These are phyloP conservation scores for Phaffia rhodozyma DNA, from an alignment of 1,284 basidiomycete genomes.

Conservation along the genomic window DNA sequence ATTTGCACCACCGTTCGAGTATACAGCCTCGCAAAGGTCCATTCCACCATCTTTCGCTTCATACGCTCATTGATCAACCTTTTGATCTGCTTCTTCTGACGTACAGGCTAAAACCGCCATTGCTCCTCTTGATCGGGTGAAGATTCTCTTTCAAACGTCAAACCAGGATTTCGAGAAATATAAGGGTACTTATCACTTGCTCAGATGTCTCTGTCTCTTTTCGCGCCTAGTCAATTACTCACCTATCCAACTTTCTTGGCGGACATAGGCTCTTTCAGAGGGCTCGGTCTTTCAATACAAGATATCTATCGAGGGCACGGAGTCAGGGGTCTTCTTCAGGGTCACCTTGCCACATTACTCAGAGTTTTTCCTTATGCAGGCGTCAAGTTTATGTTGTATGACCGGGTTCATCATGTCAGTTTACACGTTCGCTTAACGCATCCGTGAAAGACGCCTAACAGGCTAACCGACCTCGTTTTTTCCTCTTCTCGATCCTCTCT, in stretches of 20 bases:
- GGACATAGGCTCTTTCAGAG: conserved; percentile 60
- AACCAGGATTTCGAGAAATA: conserved; percentile 92
- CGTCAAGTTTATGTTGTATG: conserved; percentile 97
- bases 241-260: not conserved
- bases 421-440: not conserved
- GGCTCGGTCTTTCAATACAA: conserved; percentile 67
- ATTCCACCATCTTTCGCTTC: not conserved
- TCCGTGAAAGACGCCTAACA: conserved; percentile 1
- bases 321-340: conserved; percentile 74
- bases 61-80: not conserved
- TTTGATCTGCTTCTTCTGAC: not conserved
- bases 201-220: not conserved
- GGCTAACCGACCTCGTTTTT: not conserved
- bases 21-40: conserved; percentile 14
- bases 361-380: conserved; percentile 86
- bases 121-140: conserved; percentile 93
- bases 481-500: not conserved
- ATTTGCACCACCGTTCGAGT: conserved; percentile 9
- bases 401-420: conserved; percentile 64
- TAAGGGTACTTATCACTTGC: conserved; percentile 48
- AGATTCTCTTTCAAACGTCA: conserved; percentile 96
- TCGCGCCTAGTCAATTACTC: not conserved
- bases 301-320: conserved; percentile 67
- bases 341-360: conserved; percentile 76
- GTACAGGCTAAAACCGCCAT: conserved; percentile 87